A percentile compares a stretch with the other conserved stretches of the same genome.
Conservation (phyloP, 2,329 filamentous ascomycete species). For the Botrytis deweyae region DNA sequence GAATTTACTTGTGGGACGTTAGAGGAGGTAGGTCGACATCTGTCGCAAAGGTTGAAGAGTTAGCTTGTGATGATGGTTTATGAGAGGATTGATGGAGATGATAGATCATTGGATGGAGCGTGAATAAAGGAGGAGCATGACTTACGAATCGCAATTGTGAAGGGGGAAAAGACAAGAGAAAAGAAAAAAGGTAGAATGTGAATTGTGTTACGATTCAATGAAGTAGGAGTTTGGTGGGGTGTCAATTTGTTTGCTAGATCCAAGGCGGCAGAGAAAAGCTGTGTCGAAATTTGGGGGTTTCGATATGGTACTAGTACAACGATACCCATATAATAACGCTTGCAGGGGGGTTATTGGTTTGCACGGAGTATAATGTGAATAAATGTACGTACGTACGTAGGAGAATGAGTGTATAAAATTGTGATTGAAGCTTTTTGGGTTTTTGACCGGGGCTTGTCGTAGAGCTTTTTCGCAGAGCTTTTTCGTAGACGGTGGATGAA, state of each 20-base stretch:
- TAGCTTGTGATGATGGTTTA: conserved; percentile 22
- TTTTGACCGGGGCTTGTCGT: neutral
- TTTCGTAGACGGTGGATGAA: neutral
- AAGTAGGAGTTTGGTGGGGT: conserved; percentile 17
- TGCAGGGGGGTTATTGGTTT: conserved; percentile 7
- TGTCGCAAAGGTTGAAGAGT: conserved; percentile 26
- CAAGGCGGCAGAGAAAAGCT: conserved; percentile 1
- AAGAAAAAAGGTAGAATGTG: conserved; percentile 10
- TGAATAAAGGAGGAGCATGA: neutral
- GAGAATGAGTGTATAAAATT: neutral
- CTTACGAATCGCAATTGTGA: conserved; percentile 19
- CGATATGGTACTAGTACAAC: conserved; percentile 6
- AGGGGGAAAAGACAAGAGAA: neutral
- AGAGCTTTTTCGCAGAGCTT: too few species aligned
- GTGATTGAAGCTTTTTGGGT: neutral
- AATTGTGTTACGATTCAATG: conserved; percentile 14
- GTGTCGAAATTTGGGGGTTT: conserved; percentile 8
- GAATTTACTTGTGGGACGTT: conserved; percentile 38
- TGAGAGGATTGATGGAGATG: neutral
- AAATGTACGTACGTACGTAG: neutral
- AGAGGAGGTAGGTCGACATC: conserved; percentile 35
- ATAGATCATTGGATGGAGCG: neutral
- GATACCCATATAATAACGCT: conserved; percentile 8
- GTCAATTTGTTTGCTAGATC: conserved; percentile 14
- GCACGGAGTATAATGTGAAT: neutral